These are phyloP conservation scores for Vickermania ingenoplastis DNA, from an alignment of 208 protist species.

Conservation along the genomic window DNA sequence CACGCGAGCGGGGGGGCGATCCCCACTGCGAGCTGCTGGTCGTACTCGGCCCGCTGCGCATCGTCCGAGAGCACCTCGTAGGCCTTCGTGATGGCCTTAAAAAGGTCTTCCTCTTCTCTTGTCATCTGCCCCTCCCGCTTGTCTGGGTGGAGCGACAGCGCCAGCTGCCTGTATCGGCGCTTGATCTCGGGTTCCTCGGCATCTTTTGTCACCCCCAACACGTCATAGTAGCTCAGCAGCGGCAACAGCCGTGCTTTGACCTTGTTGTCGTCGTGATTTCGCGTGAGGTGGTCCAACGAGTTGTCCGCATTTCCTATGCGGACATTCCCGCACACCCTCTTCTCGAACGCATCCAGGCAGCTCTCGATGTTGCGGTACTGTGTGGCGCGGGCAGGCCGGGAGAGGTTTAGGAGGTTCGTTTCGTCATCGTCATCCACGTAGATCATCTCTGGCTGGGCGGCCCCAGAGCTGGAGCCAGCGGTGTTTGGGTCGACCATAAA, in stretches of 20 bases:
- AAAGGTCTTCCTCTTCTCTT: constrained; percentile 76
- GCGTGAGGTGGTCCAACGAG: constrained; percentile 39
- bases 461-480: background rate
- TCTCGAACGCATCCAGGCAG: constrained; percentile 64
- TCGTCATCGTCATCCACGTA: constrained; percentile 25
- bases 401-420: constrained; percentile 58
- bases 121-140: constrained; percentile 45
- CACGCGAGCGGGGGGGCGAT: background rate
- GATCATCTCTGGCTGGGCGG: constrained; percentile 3
- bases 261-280: constrained; percentile 64
- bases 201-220: constrained; percentile 65
- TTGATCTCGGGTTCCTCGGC: constrained; percentile 65
- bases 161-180: constrained; percentile 73
- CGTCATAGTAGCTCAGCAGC: constrained; percentile 88
- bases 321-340: constrained; percentile 4
- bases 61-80: constrained; percentile 72
- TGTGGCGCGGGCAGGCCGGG: constrained; percentile 27
- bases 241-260: constrained; percentile 63
- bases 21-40: constrained; percentile 22
- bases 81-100: constrained; percentile 86
- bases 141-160: constrained; percentile 84
- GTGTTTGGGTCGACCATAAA: constrained; percentile 9
- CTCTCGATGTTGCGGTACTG: constrained; percentile 42
- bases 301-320: constrained; percentile 9
- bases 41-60: constrained; percentile 48